Evolutionary conservation across 371 early-diverging fungal species (phyloP).

Genomic region (Mortierella sp.): DNA sequence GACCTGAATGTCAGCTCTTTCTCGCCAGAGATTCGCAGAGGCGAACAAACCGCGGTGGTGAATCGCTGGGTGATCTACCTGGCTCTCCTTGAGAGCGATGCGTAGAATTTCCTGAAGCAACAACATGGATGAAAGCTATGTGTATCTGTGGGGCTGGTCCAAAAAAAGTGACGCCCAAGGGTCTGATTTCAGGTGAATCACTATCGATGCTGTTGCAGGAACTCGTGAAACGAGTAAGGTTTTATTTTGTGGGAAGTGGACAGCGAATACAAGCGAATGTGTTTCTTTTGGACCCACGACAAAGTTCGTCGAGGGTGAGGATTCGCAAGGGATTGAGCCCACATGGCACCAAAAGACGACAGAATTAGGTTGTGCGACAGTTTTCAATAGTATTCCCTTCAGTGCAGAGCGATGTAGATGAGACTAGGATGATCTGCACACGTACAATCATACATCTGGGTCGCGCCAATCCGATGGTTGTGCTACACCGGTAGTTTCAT

Average conservation of each 20-base stretch:
- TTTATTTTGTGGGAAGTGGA: not conserved
- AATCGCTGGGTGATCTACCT: too few species aligned
- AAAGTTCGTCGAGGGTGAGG: not conserved
- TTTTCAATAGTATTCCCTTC: not conserved
- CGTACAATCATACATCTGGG: not conserved
- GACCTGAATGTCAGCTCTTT: too few species aligned
- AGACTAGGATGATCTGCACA: not conserved
- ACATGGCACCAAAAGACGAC: not conserved
- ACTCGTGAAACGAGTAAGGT: not conserved
- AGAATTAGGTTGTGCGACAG: not conserved
- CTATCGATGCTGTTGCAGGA: slow-evolving; percentile 1
- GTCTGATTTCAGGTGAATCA: not conserved
- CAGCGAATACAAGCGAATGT: not conserved
- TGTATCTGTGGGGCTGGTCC: too few species aligned
- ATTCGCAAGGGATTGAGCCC: not conserved
- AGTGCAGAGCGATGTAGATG: not conserved
- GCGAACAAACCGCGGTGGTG: too few species aligned
- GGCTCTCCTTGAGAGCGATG: too few species aligned
- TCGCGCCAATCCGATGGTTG: not conserved
- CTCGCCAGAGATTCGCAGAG: too few species aligned
- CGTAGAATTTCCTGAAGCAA: too few species aligned
- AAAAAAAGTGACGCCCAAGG: too few species aligned
- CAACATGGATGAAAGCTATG: too few species aligned
- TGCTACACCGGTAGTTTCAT: not conserved
- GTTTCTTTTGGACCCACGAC: not conserved